Evolutionary conservation across 768 basidiomycete species (phyloP).

Genomic region (Kwoniella heveanensis): DNA sequence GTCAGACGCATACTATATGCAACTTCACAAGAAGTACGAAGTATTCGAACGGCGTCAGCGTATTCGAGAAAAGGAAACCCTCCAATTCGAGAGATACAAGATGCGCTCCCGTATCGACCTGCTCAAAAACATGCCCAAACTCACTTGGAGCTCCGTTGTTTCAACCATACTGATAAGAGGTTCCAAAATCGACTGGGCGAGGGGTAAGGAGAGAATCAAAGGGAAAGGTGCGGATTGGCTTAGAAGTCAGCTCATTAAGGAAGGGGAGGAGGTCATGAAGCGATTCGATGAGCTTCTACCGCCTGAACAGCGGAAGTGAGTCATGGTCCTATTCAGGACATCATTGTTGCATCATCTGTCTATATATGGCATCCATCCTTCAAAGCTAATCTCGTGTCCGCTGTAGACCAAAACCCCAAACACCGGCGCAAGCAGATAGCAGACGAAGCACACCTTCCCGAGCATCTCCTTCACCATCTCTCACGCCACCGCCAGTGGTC

Average conservation of each 20-base stretch:
- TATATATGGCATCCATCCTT: too few species aligned
- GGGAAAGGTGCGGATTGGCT: constrained; percentile 45
- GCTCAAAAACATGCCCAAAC: constrained; percentile 64
- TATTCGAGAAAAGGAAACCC: constrained; percentile 84
- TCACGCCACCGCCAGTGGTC: constrained; percentile 32
- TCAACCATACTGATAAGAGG: constrained; percentile 29
- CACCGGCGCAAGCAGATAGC: constrained; percentile 5
- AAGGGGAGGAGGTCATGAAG: constrained; percentile 42
- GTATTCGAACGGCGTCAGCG: constrained; percentile 81
- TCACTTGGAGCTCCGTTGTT: constrained; percentile 37
- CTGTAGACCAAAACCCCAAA: constrained; percentile 10
- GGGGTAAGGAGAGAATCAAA: constrained; percentile 32
- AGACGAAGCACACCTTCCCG: constrained; percentile 26
- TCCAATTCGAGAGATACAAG: constrained; percentile 88
- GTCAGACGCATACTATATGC: constrained; percentile 77
- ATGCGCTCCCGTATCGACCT: constrained; percentile 86
- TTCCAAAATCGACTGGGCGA: constrained; percentile 25
- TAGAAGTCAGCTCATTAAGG: constrained; percentile 29
- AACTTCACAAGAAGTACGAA: constrained; percentile 83
- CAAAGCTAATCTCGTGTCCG: neutral
- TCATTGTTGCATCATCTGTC: neutral
- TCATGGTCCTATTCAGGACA: neutral
- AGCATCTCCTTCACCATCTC: constrained; percentile 20
- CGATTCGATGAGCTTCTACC: constrained; percentile 48
- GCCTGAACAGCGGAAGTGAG: constrained; percentile 45